Percentiles rank a stretch among this genome's conserved stretches.
These are phyloP conservation scores for Scytalidium lignicola DNA, from an alignment of 2,329 filamentous ascomycete genomes.

Conservation along the genomic window DNA sequence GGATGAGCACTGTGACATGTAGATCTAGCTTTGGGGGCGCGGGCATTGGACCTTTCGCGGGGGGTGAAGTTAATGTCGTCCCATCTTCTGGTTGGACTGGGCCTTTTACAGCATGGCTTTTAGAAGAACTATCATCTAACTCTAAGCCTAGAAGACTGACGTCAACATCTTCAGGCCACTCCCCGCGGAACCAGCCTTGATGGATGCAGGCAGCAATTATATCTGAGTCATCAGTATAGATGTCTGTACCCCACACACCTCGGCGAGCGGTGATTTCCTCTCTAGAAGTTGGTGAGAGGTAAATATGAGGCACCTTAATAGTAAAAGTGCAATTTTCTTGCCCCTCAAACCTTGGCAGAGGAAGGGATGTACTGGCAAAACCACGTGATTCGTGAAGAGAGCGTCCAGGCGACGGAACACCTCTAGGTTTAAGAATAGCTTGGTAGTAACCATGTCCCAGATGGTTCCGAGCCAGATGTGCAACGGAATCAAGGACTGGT, in stretches of 20 bases:
- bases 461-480: constrained; percentile 68
- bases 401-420: constrained; percentile 26
- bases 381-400: constrained; percentile 35
- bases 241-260: constrained; percentile 85
- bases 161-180: constrained; percentile 77
- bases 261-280: constrained; percentile 79
- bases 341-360: constrained; percentile 68
- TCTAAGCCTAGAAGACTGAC: constrained; percentile 58
- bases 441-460: constrained; percentile 82
- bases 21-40: constrained; percentile 69
- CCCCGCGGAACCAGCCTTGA: constrained; percentile 84
- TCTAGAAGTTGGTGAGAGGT: constrained; percentile 63
- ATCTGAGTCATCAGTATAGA: constrained; percentile 96
- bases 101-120: not conserved
- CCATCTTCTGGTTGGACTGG: constrained; percentile 20
- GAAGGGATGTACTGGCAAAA: constrained; percentile 58
- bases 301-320: constrained; percentile 76
- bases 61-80: constrained; percentile 45
- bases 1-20: constrained; percentile 79
- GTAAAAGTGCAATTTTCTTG: constrained; percentile 83
- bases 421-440: constrained; percentile 52
- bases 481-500: constrained; percentile 66
- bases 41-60: constrained; percentile 54
- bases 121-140: constrained; percentile 27
- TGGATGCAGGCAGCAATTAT: constrained; percentile 90